phyloP scores from a whole-genome alignment of 257 asterid genomes.

The Nicotiana benthamiana region DNA sequence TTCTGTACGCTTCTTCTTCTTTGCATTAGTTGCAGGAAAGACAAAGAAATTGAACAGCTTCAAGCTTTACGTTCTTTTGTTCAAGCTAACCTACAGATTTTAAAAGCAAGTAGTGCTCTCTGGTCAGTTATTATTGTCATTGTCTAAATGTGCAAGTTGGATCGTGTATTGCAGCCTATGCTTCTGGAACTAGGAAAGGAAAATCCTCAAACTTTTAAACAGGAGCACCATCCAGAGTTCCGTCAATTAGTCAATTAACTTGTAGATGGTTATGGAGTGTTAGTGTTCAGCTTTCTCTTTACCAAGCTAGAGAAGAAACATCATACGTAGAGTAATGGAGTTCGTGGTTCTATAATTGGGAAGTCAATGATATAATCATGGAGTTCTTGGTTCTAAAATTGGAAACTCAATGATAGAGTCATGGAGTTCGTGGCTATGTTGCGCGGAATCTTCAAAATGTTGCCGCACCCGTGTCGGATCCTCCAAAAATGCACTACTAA shows the following conservation, averaged over 20 bases:
- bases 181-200: constrained; percentile 93
- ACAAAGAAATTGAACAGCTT: constrained; percentile 33
- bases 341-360: too few species aligned
- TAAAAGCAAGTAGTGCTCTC: constrained; percentile 45
- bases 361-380: too few species aligned
- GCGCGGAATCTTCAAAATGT: too few species aligned
- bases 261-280: constrained; percentile 79
- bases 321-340: neutral
- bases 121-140: neutral
- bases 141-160: constrained; percentile 3
- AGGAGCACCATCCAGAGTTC: constrained; percentile 84
- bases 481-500: too few species aligned
- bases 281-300: neutral
- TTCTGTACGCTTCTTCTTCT: too few species aligned
- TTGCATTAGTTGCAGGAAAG: too few species aligned
- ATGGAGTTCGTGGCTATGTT: too few species aligned
- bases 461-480: too few species aligned
- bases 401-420: too few species aligned
- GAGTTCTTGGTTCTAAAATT: too few species aligned
- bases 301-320: neutral
- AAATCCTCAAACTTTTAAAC: constrained; percentile 67
- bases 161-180: constrained; percentile 55
- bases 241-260: constrained; percentile 81
- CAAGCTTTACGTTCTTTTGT: constrained; percentile 85
- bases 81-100: constrained; percentile 76